Percentiles rank a stretch among this genome's conserved stretches.
Evolutionary conservation across 2,329 filamentous ascomycete species (phyloP).

Genomic region (Diaporthe destruens): DNA sequence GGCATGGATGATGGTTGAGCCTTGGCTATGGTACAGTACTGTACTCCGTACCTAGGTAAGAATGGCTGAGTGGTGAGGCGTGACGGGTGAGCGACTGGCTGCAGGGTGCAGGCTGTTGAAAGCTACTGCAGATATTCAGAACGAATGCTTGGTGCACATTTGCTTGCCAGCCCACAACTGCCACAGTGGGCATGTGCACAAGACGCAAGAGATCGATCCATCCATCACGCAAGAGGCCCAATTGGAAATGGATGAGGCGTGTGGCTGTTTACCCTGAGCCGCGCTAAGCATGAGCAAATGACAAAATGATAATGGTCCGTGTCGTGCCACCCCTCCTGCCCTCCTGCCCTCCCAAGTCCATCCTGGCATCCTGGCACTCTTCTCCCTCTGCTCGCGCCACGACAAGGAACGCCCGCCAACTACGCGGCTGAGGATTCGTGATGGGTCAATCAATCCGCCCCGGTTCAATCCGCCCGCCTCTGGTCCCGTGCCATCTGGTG

Average conservation of each 20-base stretch:
- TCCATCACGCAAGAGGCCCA: constrained; percentile 35
- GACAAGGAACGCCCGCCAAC: constrained; percentile 8
- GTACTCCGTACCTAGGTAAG: too few relatives aligned
- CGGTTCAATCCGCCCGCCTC: neutral
- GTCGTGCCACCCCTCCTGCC: constrained; percentile 38
- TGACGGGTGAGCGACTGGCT: neutral
- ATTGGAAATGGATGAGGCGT: constrained; percentile 18
- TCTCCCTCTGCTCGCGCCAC: neutral
- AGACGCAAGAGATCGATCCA: constrained; percentile 37
- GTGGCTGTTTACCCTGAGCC: constrained; percentile 34
- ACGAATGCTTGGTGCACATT: neutral
- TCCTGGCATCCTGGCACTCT: constrained; percentile 1
- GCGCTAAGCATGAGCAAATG: constrained; percentile 38
- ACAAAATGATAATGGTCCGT: constrained; percentile 19
- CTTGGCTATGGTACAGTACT: neutral
- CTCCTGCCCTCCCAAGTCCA: too few relatives aligned
- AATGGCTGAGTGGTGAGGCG: constrained; percentile 3
- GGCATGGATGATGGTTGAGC: neutral
- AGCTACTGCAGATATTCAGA: neutral
- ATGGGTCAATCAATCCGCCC: constrained; percentile 19
- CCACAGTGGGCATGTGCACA: constrained; percentile 7
- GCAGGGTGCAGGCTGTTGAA: neutral
- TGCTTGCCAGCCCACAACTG: neutral
- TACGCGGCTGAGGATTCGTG: constrained; percentile 4
- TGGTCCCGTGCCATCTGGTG: neutral